These are phyloP conservation scores for Verticillium isaacii DNA, from an alignment of 2,329 filamentous ascomycete species.

Conservation along the genomic window DNA sequence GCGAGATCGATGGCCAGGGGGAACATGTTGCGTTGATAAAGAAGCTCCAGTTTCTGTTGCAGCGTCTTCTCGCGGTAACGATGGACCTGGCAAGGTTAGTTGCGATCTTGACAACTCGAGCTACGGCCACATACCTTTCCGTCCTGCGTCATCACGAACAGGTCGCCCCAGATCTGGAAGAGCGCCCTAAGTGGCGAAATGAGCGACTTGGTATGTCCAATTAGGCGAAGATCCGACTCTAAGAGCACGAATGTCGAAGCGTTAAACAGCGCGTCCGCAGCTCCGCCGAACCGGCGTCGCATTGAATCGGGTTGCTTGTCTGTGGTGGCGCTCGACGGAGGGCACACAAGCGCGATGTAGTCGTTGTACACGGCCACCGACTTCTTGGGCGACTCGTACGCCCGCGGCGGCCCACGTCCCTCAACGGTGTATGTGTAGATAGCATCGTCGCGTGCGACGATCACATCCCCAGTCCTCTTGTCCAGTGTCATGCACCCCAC, in stretches of 20 bases:
- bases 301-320: constrained; percentile 55
- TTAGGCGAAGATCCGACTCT: constrained; percentile 85
- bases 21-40: constrained; percentile 92
- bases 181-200: constrained; percentile 74
- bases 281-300: constrained; percentile 66
- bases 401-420: constrained; percentile 80
- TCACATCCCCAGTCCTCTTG: constrained; percentile 71
- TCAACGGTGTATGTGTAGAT: constrained; percentile 89
- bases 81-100: constrained; percentile 52
- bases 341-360: constrained; percentile 83
- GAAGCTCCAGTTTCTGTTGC: constrained; percentile 84
- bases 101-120: constrained; percentile 7
- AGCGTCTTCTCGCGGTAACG: constrained; percentile 88
- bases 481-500: constrained; percentile 95
- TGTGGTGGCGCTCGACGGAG: constrained; percentile 52
- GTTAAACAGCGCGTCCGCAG: constrained; percentile 74
- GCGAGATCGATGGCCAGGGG: constrained; percentile 88
- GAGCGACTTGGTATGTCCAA: constrained; percentile 84
- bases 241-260: constrained; percentile 85
- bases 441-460: constrained; percentile 92
- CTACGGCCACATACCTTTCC: constrained; percentile 63
- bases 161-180: constrained; percentile 84
- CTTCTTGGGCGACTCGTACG: constrained; percentile 88
- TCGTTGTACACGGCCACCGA: constrained; percentile 74
- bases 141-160: constrained; percentile 86